Base-by-base conservation (phyloP, 495 filamentous ascomycete genomes). In the Monascus purpureus region DNA sequence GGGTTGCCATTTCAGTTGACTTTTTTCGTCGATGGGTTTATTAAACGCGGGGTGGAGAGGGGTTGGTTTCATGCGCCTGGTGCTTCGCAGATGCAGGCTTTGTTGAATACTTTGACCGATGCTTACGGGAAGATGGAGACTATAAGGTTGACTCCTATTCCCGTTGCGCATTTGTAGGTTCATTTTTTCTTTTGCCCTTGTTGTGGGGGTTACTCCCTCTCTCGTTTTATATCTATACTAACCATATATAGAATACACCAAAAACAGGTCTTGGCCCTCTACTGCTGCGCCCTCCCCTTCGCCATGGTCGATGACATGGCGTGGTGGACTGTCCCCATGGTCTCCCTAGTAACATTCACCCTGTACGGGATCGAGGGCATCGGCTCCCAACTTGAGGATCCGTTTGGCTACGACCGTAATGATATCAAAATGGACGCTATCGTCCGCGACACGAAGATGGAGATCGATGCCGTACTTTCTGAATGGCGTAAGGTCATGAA, bases 351-450 rank as follows among this genome's bases (percentile, higher is more conserved):
- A 17, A 72, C 70, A 13, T 83, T 85, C 45, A 83, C 79, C 2
- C 59, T 85, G 1, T 82, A 80, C 41, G 74, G 77, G 1, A 82
- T 82, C 17, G 77, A 82, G 31, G 77, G 74, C 1, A 85, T 85
- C 33, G 80, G 75, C 2, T 72, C 60, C 9, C 75, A 81, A 45
- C 59, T 83, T 6, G 80, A 85, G 44, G 80, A 85, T 45, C 80
- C 80, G 0, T 83, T 85, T 48, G 77, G 80, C 5, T 70, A 73
- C 39, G 78, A 81, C 39, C 68, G 69, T 39, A 82, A 81, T 35
- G 80, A 83, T 49, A 83, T 85, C 53, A 80, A 80, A 46, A 80
- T 83, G 68, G 80, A 83, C 46, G 76, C 67, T 8, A 71, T 83
- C 34, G 72, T 77, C 6, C 72, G 76, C 28, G 80, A 85, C 46